phyloP scores from a whole-genome alignment of 768 basidiomycete species.

The Tricholoma bakamatsutake region DNA sequence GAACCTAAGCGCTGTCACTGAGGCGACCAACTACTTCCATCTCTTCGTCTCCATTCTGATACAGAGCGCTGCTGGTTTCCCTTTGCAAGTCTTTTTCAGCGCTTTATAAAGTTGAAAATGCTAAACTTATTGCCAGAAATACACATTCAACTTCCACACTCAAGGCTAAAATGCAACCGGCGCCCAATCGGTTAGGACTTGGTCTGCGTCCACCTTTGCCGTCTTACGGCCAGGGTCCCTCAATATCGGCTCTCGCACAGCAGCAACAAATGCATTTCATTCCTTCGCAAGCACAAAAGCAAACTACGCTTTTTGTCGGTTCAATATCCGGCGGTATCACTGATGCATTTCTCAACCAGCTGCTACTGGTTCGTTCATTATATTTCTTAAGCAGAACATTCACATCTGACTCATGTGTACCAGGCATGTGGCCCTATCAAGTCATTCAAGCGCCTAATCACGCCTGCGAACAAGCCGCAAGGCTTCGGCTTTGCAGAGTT shows the following conservation, averaged over 20 bases:
- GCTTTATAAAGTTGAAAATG: background rate
- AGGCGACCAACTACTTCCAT: background rate
- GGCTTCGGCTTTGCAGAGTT: constrained; percentile 97
- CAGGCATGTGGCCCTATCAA: constrained; percentile 88
- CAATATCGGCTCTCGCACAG: constrained; percentile 86
- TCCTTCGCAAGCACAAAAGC: constrained; percentile 63
- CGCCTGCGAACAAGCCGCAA: constrained; percentile 89
- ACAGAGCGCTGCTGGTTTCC: background rate
- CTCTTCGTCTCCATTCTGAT: background rate
- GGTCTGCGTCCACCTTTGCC: constrained; percentile 85
- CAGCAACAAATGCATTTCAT: constrained; percentile 73
- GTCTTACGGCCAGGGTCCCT: constrained; percentile 87
- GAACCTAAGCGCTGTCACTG: no score
- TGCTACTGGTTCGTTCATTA: constrained; percentile 57
- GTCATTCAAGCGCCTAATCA: constrained; percentile 89
- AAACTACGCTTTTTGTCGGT: constrained; percentile 82
- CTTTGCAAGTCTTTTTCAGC: background rate
- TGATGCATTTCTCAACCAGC: constrained; percentile 70
- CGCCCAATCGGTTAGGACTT: constrained; percentile 75
- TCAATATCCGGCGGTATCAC: constrained; percentile 93
- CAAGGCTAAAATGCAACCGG: constrained; percentile 50
- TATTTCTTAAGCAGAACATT: background rate
- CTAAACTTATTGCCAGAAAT: background rate
- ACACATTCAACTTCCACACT: background rate
- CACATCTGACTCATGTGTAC: background rate